Evolutionary conservation across 2,329 filamentous ascomycete species (phyloP).

Genomic region (Ramichloridium luteum): DNA sequence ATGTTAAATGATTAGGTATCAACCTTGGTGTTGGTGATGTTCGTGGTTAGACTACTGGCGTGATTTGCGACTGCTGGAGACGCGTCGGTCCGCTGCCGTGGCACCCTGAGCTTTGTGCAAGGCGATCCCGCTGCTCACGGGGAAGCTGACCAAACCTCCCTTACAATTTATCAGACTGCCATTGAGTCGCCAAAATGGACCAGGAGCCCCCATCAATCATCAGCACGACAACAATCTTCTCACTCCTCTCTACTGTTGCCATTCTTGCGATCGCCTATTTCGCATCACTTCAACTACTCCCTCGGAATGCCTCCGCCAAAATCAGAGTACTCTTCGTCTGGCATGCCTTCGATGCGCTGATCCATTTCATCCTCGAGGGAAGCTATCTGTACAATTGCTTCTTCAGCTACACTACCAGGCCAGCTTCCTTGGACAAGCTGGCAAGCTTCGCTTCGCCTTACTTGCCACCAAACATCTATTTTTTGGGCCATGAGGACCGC

Average conservation of each 20-base stretch:
- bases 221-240: constrained; percentile 41
- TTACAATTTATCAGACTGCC: neutral
- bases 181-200: neutral
- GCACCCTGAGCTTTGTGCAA: too few species aligned
- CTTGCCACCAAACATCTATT: constrained; percentile 38
- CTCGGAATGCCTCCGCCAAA: constrained; percentile 41
- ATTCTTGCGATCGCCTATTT: constrained; percentile 43
- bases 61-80: too few species aligned
- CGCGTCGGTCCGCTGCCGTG: too few species aligned
- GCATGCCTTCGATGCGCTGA: constrained; percentile 86
- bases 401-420: constrained; percentile 48
- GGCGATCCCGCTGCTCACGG: too few species aligned
- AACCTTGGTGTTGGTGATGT: too few species aligned
- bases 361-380: constrained; percentile 84
- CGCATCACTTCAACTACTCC: constrained; percentile 39
- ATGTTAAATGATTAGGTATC: too few species aligned
- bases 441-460: constrained; percentile 25
- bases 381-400: constrained; percentile 91
- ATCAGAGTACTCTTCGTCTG: constrained; percentile 77
- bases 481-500: constrained; percentile 42
- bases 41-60: too few species aligned
- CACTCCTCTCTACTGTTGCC: constrained; percentile 41
- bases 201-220: constrained; percentile 20
- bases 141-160: too few species aligned
- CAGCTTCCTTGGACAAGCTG: constrained; percentile 15